These are phyloP conservation scores for Populus euphratica DNA, from an alignment of 345 rosid species.

Conservation along the genomic window DNA sequence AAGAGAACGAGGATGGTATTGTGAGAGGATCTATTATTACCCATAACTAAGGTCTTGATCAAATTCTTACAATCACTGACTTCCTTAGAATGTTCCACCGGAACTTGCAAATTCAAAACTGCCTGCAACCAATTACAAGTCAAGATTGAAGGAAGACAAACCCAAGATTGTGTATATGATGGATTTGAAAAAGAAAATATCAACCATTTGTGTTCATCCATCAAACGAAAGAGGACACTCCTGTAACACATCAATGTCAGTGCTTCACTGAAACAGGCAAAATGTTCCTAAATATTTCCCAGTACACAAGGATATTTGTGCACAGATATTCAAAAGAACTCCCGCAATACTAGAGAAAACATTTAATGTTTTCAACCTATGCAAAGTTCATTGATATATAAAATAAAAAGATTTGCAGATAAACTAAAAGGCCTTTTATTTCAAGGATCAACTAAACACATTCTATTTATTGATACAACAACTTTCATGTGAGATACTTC, in stretches of 20 bases:
- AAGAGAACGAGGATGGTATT: slow-evolving; percentile 1
- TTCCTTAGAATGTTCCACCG: slow-evolving; percentile 96
- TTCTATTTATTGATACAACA: not conserved
- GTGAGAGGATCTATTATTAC: slow-evolving; percentile 55
- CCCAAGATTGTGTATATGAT: not conserved
- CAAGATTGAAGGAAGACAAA: slow-evolving; percentile 8
- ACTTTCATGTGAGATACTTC: not conserved
- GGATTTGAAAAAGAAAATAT: not conserved
- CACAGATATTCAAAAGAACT: not conserved
- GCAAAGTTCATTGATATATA: not conserved
- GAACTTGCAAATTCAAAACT: slow-evolving; percentile 91
- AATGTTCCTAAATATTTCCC: not conserved
- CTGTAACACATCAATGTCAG: not conserved
- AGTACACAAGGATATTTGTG: not conserved
- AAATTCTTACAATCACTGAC: slow-evolving; percentile 93
- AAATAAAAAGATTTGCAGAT: not conserved
- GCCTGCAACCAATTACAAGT: slow-evolving; percentile 62
- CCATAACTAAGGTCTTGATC: slow-evolving; percentile 97
- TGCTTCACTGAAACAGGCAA: not conserved
- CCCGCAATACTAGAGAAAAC: not conserved
- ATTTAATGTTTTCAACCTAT: not conserved
- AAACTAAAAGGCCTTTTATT: not conserved
- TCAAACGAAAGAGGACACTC: not conserved
- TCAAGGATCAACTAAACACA: not conserved
- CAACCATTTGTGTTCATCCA: not conserved